phyloP scores from a whole-genome alignment of 495 filamentous ascomycete genomes.

The Hypoxylon crocopeplum region DNA sequence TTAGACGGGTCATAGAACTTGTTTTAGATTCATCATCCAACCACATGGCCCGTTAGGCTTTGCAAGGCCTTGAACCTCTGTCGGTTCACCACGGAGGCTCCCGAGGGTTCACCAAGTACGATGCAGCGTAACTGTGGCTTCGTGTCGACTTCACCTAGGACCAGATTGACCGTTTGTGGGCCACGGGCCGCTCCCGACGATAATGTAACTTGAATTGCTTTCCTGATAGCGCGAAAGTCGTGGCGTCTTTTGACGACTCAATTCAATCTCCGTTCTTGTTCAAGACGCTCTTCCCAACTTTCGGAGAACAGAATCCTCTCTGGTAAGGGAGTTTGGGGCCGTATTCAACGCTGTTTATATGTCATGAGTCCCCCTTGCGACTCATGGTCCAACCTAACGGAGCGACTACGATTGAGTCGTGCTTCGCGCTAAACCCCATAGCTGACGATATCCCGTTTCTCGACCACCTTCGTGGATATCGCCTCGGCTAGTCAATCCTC shows the following conservation, averaged over 20 bases:
- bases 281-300: not conserved
- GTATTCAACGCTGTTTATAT: constrained; percentile 5
- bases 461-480: not conserved
- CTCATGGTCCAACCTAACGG: constrained; percentile 13
- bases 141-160: not conserved
- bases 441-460: constrained; percentile 6
- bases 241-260: not conserved
- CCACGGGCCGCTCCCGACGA: constrained; percentile 20
- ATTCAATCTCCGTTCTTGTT: not conserved
- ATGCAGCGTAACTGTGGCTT: not conserved
- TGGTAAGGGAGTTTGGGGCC: no score
- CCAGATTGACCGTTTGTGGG: constrained; percentile 1
- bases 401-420: constrained; percentile 4
- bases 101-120: not conserved
- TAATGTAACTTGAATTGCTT: no score
- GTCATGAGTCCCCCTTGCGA: constrained; percentile 17
- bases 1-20: not conserved
- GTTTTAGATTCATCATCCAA: not conserved
- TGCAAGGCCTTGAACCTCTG: not conserved
- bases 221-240: no score
- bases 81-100: not conserved
- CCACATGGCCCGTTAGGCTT: not conserved
- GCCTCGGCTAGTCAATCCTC: not conserved
- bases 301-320: no score
- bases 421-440: constrained; percentile 15